Base-by-base conservation (phyloP, 345 rosid species). In the Anacardium occidentale region DNA sequence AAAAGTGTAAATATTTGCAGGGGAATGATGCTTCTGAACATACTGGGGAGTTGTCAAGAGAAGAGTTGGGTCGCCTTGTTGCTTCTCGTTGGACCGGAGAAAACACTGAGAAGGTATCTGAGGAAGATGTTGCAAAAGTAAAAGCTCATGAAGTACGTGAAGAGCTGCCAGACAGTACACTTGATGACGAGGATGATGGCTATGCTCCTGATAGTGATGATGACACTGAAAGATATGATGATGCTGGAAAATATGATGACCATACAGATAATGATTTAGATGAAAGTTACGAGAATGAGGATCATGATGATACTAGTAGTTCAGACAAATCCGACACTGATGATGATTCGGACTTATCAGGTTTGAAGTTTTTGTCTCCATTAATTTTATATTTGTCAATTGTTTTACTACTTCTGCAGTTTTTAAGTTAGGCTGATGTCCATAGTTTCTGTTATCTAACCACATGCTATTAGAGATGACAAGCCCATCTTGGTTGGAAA, bases 81-180 rank as follows among this genome's bases (percentile, higher is more conserved):
- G 98, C 95, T 44, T 96, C 98, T 76, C 97, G 98, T 47, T 96
- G 99, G 99, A 96, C 99, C 2, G 95, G 99, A 74, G 86, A 84
- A 71, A 85, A 76, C 61, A 68, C 83, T 37, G 91, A 86, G 68
- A 84, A 84, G 80, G 77, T 84, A 76, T 58, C 77, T 14, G 77
- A 72, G 77, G 74, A 64, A 68, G 84, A 77, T 48, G 85, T n/a
- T 71, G 60, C 67, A 40, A 67, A 75, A 68, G 76, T 73, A 66
- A 81, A 74, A 24, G 63, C 76, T 63, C 83, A 82, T 76, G 82
- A 81, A 73, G 80, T 62, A 70, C 84, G 77, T 70, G 96, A 89
- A 59, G 90, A 85, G 55, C 64, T 66, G 11, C 80, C 84, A 17
- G 75, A 75, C 34, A 78, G 85, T 63, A 69, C 71, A 42, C 78